These are phyloP conservation scores for Xeromyces bisporus DNA, from an alignment of 495 filamentous ascomycete species.

Conservation along the genomic window DNA sequence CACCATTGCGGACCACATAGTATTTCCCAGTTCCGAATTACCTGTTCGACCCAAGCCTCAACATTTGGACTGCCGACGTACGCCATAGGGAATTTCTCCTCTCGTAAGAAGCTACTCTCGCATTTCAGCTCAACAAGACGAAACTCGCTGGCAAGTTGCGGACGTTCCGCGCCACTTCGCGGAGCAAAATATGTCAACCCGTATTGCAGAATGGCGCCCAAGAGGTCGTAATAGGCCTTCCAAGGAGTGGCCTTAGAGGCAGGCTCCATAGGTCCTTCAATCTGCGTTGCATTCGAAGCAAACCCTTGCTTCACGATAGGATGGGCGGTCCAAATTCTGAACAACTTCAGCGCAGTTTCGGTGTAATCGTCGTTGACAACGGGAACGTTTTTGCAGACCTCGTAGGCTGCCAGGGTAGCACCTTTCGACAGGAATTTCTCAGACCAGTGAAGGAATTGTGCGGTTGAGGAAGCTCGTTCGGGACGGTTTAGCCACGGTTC, in stretches of 20 bases:
- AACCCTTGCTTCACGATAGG: slow-evolving; percentile 18
- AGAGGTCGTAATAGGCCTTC: slow-evolving; percentile 61
- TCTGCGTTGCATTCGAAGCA: slow-evolving; percentile 30
- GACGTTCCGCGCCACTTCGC: slow-evolving; percentile 26
- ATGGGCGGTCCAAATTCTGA: slow-evolving; percentile 26
- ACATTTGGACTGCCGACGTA: slow-evolving; percentile 55
- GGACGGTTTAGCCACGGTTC: slow-evolving; percentile 37
- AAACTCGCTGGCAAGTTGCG: slow-evolving; percentile 53
- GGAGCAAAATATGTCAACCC: slow-evolving; percentile 18
- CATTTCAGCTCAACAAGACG: slow-evolving; percentile 58
- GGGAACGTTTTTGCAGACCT: slow-evolving; percentile 24
- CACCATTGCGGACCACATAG: slow-evolving; percentile 58
- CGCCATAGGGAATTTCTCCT: slow-evolving; percentile 70
- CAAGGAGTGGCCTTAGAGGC: slow-evolving; percentile 33
- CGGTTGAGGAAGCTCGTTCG: slow-evolving; percentile 10
- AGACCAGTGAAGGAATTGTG: slow-evolving; percentile 56
- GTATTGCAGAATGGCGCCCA: slow-evolving; percentile 40
- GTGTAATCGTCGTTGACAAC: slow-evolving; percentile 13
- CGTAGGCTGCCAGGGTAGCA: slow-evolving; percentile 45
- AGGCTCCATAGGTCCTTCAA: slow-evolving; percentile 6
- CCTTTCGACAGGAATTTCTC: slow-evolving; percentile 58
- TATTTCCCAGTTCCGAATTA: slow-evolving; percentile 70
- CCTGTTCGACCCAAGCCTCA: slow-evolving; percentile 63
- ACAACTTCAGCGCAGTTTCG: slow-evolving; percentile 20
- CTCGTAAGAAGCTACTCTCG: slow-evolving; percentile 52